A percentile compares a stretch with the other conserved stretches of the same genome.
Conservation (phyloP, 768 basidiomycete species). For the Tricholoma furcatifolium region DNA sequence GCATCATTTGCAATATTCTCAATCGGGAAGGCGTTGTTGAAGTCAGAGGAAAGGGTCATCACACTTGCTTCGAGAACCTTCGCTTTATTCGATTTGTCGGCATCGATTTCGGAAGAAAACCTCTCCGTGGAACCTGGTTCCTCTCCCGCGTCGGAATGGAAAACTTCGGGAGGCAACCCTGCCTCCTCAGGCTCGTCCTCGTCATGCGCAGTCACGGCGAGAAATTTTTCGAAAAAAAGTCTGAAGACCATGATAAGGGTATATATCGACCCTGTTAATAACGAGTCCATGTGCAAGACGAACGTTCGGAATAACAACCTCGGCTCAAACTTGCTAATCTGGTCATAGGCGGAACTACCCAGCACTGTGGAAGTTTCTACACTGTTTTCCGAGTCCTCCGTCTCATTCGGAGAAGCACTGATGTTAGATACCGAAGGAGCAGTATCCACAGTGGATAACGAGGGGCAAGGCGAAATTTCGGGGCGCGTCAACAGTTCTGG, state of each 20-base stretch:
- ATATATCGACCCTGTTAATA: conserved; percentile 1
- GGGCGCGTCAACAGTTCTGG: conserved; percentile 25
- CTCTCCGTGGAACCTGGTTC: too few relatives aligned
- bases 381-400: too few relatives aligned
- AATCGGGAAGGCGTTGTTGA: too few relatives aligned
- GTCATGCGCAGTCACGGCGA: neutral
- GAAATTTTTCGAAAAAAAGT: conserved; percentile 9
- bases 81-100: too few relatives aligned
- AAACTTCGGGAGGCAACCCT: too few relatives aligned
- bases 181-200: neutral
- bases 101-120: too few relatives aligned
- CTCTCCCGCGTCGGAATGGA: too few relatives aligned
- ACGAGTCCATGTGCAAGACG: neutral
- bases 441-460: neutral
- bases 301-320: neutral
- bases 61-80: too few relatives aligned
- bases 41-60: too few relatives aligned
- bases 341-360: neutral
- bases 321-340: neutral
- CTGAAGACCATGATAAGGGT: neutral
- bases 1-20: too few relatives aligned
- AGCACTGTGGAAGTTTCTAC: neutral
- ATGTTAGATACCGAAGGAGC: neutral
- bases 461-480: neutral
- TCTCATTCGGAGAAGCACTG: too few relatives aligned